phyloP scores from a whole-genome alignment of 148 eudicot species.

The Rhododendron vialii region DNA sequence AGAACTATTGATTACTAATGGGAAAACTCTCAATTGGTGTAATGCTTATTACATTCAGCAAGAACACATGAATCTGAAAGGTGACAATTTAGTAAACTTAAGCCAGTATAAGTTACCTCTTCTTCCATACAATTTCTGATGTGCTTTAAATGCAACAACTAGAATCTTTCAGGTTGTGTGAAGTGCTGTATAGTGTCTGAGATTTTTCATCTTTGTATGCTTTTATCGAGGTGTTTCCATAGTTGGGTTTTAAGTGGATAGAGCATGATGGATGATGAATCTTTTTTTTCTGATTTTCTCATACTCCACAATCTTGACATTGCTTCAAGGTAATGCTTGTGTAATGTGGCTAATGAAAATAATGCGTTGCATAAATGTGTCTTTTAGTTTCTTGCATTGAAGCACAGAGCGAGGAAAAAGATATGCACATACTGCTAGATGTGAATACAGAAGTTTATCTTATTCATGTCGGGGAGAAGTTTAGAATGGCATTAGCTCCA shows the following conservation, averaged over 20 bases:
- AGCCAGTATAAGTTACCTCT: background rate
- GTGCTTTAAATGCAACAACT: background rate
- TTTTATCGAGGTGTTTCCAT: background rate
- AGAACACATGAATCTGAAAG: background rate
- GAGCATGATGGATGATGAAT: background rate
- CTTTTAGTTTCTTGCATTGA: constrained; percentile 62
- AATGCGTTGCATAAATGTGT: background rate
- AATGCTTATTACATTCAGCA: background rate
- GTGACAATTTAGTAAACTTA: background rate
- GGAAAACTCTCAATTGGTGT: background rate
- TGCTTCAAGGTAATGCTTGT: background rate
- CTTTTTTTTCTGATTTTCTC: background rate
- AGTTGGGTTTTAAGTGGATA: background rate
- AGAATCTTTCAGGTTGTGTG: background rate
- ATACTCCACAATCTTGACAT: background rate
- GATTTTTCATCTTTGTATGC: background rate
- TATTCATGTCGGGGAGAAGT: constrained; percentile 59
- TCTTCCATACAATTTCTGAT: background rate
- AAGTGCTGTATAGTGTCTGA: background rate
- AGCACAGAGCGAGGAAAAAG: constrained; percentile 79
- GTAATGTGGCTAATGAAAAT: background rate
- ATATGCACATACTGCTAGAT: constrained; percentile 69
- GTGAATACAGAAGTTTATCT: constrained; percentile 81
- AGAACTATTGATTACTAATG: background rate
- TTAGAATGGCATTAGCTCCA: constrained; percentile 70